Base-by-base conservation (phyloP, 306 rosid genomes). In the Argentina anserina region DNA sequence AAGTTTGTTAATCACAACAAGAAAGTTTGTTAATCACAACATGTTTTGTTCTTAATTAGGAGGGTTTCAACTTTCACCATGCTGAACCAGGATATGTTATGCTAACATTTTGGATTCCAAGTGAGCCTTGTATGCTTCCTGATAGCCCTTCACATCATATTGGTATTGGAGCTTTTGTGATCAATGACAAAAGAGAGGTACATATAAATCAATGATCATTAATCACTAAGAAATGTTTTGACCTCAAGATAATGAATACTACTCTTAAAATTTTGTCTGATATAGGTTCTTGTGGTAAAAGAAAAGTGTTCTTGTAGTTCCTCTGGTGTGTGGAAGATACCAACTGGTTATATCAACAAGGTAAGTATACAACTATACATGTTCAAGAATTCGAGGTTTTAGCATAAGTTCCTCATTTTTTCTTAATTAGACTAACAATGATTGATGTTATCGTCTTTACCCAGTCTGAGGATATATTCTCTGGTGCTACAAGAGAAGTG, bases 51-150 rank as follows among this genome's bases (percentile, higher is more conserved):
- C 42, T 79, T n/a, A n/a, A n/a, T n/a, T 66, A 85, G 89, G 85
- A 80, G 69, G 89, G 86, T n/a, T 85, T 85, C 69, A 72, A 74
- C 72, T 82, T 67, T 64, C 85, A 82, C 63, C 87, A 82, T 72
- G 87, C 83, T 62, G 85, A 85, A 62, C 76, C 84, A 26, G 86
- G 85, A 56, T 82, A 80, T 56, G 81, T 77, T n/a, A 82, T 85
- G 83, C 42, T 85, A 25, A 75, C 81, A n/a, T 55, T 63, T 53
- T 85, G 85, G 87, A 77, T 86, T 65, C 83, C 87, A 23, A 67
- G 61, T 46, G 81, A 72, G 8, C 80, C 71, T 42, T 78, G 80
- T 67, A 40, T 76, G 84, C 85, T 86, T 72, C 83, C 87, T 49
- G 71, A 56, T 50, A 79, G 82, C 80, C 87, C 85, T 75, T 83